Percentiles rank a stretch among this genome's conserved stretches.
These are phyloP conservation scores for Gracilaria domingensis DNA, from an alignment of 23 red algal species.

Conservation along the genomic window DNA sequence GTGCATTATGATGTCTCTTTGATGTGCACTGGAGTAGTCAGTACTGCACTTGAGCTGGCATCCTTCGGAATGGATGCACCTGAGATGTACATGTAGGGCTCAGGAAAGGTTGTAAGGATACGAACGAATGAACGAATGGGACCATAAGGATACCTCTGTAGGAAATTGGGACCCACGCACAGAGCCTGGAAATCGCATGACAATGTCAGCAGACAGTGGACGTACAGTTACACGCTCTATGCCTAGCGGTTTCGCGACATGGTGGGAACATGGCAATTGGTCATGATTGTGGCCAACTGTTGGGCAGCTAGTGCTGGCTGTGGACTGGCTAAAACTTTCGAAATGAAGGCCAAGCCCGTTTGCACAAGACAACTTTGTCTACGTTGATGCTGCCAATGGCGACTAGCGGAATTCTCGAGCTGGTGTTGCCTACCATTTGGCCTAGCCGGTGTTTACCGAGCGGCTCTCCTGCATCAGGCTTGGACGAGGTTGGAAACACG, in stretches of 20 bases:
- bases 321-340: slow-evolving; percentile 75
- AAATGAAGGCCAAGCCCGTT: slow-evolving; percentile 85
- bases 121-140: too few species aligned
- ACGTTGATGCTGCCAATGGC: slow-evolving; percentile 88
- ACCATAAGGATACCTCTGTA: too few species aligned
- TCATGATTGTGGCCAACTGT: slow-evolving; percentile 6
- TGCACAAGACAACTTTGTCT: slow-evolving; percentile 63
- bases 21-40: too few species aligned
- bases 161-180: too few species aligned
- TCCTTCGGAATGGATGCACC: too few species aligned
- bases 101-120: too few species aligned
- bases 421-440: slow-evolving; percentile 37
- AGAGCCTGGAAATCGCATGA: too few species aligned
- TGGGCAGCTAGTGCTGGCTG: slow-evolving; percentile 45
- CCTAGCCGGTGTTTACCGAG: slow-evolving; percentile 70
- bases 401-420: slow-evolving; percentile 75
- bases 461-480: slow-evolving; percentile 88
- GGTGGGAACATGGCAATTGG: background rate
- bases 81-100: too few species aligned
- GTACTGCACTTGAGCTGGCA: too few species aligned
- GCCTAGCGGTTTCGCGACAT: background rate
- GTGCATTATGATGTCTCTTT: too few species aligned
- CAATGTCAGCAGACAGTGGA: background rate
- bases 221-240: too few species aligned
- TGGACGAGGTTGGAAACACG: slow-evolving; percentile 82